Evolutionary conservation across 1,284 basidiomycete species (phyloP).

Genomic region (Thelephora terrestris): DNA sequence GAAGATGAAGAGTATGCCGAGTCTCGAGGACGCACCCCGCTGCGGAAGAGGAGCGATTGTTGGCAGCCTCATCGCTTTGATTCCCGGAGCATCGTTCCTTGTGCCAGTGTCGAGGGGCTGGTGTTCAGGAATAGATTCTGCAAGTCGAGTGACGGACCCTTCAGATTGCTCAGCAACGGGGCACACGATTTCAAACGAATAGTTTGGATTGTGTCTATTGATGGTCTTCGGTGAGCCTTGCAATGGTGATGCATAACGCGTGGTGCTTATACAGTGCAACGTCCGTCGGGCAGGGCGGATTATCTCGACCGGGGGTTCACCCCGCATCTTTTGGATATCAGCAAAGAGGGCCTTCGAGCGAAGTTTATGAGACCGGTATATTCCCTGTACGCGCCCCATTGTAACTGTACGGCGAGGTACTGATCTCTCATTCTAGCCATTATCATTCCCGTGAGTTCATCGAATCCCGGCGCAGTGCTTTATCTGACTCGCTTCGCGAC

Average conservation of each 20-base stretch:
- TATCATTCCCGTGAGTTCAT: conserved; percentile 76
- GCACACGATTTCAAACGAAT: conserved; percentile 73
- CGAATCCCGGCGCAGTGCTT: neutral
- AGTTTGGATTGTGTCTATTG: conserved; percentile 78
- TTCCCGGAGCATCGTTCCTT: conserved; percentile 26
- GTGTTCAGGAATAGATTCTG: too few relatives aligned
- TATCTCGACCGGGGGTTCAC: conserved; percentile 78
- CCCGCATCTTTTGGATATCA: conserved; percentile 70
- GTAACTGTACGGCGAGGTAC: neutral
- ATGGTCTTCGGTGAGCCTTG: conserved; percentile 71
- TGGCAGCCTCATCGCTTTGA: conserved; percentile 30
- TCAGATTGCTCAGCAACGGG: conserved; percentile 48
- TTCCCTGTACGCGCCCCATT: conserved; percentile 57
- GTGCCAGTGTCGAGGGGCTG: neutral
- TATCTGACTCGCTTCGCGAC: neutral
- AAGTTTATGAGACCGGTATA: conserved; percentile 76
- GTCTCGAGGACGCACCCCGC: neutral
- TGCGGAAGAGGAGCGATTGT: conserved; percentile 21
- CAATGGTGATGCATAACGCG: neutral
- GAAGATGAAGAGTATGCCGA: too few relatives aligned
- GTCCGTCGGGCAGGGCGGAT: conserved; percentile 55
- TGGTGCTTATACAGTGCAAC: neutral
- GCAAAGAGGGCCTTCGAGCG: conserved; percentile 69
- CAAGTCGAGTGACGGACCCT: too few relatives aligned
- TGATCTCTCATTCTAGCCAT: conserved; percentile 36